These are phyloP conservation scores for Alternaria hordeiaustralica DNA, from an alignment of 2,329 filamentous ascomycete species.

Conservation along the genomic window DNA sequence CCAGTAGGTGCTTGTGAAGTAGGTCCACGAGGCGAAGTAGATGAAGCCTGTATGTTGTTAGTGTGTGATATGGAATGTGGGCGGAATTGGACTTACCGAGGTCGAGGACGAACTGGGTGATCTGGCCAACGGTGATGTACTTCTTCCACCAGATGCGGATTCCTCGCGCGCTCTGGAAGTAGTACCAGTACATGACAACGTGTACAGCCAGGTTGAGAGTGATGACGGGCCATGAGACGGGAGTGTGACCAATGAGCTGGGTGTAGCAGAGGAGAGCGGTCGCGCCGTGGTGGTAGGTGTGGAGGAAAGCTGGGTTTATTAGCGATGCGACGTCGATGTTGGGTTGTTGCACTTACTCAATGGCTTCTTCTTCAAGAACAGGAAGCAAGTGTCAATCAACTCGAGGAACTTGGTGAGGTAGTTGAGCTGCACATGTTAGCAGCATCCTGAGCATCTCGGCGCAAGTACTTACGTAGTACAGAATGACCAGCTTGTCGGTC, in stretches of 20 bases:
- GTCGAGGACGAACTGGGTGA: conserved; percentile 96
- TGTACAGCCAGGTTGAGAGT: conserved; percentile 91
- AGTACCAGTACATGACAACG: conserved; percentile 99
- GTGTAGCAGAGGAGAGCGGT: conserved; percentile 98
- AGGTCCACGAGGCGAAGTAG: conserved; percentile 99
- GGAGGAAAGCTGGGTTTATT: conserved; percentile 74
- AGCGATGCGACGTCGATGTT: conserved; percentile 24
- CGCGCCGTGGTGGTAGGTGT: conserved; percentile 98
- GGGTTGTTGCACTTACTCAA: conserved; percentile 65
- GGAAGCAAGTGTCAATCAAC: conserved; percentile 91
- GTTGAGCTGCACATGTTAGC: conserved; percentile 74
- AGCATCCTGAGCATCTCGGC: not conserved
- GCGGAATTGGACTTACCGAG: conserved; percentile 68
- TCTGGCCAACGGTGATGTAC: conserved; percentile 97
- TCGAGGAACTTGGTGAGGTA: conserved; percentile 98
- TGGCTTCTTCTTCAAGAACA: conserved; percentile 99
- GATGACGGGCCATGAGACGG: conserved; percentile 95
- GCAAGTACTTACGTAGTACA: conserved; percentile 84
- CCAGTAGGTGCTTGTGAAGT: conserved; percentile 94
- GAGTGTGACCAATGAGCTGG: conserved; percentile 88
- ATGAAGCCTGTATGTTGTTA: conserved; percentile 74
- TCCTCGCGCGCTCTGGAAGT: conserved; percentile 97
- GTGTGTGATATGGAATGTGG: conserved; percentile 8
- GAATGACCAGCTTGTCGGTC: conserved; percentile 89
- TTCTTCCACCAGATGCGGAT: conserved; percentile 99